Evolutionary conservation across 352 stramenopile species (phyloP), one percentile per base, ranked within the genome.

Genomic region (Blastocystis sp.): DNA sequence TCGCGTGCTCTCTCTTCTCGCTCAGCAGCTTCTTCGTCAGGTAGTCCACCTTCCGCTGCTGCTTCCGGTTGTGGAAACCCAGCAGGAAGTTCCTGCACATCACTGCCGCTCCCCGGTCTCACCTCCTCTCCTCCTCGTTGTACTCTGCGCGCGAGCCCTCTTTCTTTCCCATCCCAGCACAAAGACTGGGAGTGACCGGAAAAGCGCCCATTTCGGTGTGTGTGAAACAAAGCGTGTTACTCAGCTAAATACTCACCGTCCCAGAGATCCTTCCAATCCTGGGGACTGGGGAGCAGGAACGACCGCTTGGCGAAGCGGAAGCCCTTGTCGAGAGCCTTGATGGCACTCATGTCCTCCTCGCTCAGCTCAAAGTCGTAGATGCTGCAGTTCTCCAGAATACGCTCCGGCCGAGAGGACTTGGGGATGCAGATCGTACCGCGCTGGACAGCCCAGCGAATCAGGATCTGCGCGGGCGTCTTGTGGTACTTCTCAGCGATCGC

Each of bases 241-340:
- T 81, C 53, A 65, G 53, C 5, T 66, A 81, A 41, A 65, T 81
- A 81, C 41, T 81, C 70, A 62, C 70, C 70, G 60, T 81, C 70
- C 70, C 70, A 81, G n/a, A 81, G 21, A 14, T 48, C 59, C 11
- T 84, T 84, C 40, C 34, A 38, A 56, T 84, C 52, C 21, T 41
- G 9, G 21, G 74, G 53, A 60, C 59, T 48, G 2, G 74, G 74
- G 19, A 84, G 52, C 7, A 84, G 38, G 74, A 88, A 88, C 11
- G 14, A 62, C 66, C 67, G 21, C 59, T 76, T 14, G n/a, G 74
- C 74, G 7, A 93, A 95, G 21, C 92, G 90, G 34, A 79, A 88
- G 81, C 93, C 92, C 67, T 91, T 90, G 89, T 95, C 93, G 62
- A 94, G 90, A 34, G 52, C 56, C 80, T 92, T 91, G 53, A 95